Evolutionary conservation across 495 filamentous ascomycete species (phyloP), one percentile per base, ranked within the genome.

Genomic region (Elaphomyces granulatus): DNA sequence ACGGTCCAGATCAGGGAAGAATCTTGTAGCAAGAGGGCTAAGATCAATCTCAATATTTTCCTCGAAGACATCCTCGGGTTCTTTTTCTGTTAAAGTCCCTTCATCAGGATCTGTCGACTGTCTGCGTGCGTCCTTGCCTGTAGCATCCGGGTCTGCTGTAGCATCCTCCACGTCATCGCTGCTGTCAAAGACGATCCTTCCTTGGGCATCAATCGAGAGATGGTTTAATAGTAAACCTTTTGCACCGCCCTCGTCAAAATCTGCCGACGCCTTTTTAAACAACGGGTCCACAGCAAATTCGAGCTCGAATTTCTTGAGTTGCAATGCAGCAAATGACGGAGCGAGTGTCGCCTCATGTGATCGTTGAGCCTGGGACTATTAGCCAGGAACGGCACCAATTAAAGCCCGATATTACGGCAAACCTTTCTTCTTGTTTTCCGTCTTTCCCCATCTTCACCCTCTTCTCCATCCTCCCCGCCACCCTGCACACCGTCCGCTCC

Each of bases 211-310:
- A 43, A 99, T 96, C 38, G 86, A 77, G 12, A 99, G 70, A 58
- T 96, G 87, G 55, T 99, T 99, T 14, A 99, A 67, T 15, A 99
- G 66, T 23, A 99, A 68, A 2, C 90, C 90, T 61, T 96, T 99
- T 14, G 92, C 92, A 37, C 90, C 90, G 17, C 90, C 90, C 63
- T 99, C 90, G 52, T 99, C 90, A 51, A 96, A 96, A 56, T 99
- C 90, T 16, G 90, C 90, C 2, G 87, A 87, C 0, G 87, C 92
- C 51, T 99, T 99, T 55, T 96, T 96, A 72, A 96, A 99, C 6
- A 99, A 63, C 2, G 90, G 90, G 50, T 99, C 90, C 17, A 99
- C 90, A 1, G 86, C 80, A 45, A 99, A 94, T 51, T 99, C 90
- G 21, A 96, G 73, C 46, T 99, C 90, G 45, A 96, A 84, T 52